Conservation (phyloP, 1,284 basidiomycete species). For the Marasmius tenuissimus region DNA sequence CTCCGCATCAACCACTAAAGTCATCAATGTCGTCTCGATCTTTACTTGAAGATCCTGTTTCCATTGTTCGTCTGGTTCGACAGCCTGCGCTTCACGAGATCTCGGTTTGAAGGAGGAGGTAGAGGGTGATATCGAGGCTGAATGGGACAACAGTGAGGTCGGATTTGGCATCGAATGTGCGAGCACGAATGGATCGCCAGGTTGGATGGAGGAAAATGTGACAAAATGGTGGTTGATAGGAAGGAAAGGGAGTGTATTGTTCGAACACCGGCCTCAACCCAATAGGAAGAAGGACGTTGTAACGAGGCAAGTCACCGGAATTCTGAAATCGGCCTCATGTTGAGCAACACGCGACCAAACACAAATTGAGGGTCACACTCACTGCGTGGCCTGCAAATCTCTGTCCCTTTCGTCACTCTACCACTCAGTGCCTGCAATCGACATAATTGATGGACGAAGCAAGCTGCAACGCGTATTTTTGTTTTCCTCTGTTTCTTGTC, state of each 20-base stretch:
- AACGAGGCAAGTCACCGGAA: neutral
- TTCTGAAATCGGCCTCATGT: neutral
- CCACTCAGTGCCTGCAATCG: neutral
- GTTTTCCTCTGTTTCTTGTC: neutral
- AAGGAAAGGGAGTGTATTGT: neutral
- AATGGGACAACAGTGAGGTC: neutral
- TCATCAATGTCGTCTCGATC: conserved; percentile 3
- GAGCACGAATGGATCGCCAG: neutral
- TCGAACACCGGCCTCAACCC: neutral
- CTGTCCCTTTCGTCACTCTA: neutral
- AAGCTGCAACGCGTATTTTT: neutral
- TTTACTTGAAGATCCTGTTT: conserved; percentile 7
- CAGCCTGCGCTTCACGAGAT: conserved; percentile 4
- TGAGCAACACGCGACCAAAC: conserved; percentile 1
- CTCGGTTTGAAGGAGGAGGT: conserved; percentile 6
- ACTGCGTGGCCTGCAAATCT: neutral
- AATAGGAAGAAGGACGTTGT: neutral
- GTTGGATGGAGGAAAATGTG: neutral
- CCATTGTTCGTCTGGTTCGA: conserved; percentile 13
- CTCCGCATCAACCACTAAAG: conserved; percentile 9
- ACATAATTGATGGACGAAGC: neutral
- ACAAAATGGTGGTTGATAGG: neutral
- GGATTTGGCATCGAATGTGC: neutral
- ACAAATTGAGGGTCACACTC: neutral
- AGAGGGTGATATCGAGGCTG: conserved; percentile 7